These are phyloP conservation scores for Pseudocercospora vitis DNA, from an alignment of 2,329 filamentous ascomycete genomes.

Conservation along the genomic window DNA sequence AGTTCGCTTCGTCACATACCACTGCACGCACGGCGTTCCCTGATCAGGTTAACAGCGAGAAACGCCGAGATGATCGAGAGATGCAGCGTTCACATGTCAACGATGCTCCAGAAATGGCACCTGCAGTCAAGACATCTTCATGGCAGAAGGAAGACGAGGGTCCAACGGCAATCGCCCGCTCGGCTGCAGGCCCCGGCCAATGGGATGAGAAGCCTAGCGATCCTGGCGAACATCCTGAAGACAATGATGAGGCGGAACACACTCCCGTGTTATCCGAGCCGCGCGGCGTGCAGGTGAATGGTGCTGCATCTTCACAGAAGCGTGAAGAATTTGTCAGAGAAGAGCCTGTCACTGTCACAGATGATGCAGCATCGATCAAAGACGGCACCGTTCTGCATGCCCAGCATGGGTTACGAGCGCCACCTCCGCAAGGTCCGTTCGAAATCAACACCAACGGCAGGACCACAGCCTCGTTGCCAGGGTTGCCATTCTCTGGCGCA, in stretches of 20 bases:
- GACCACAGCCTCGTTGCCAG: conserved; percentile 2
- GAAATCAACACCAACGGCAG: not conserved
- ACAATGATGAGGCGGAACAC: conserved; percentile 12
- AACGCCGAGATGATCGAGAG: conserved; percentile 3
- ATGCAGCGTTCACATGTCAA: not conserved
- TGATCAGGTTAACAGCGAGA: conserved; percentile 2
- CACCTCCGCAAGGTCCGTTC: not conserved
- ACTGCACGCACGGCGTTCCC: conserved; percentile 1
- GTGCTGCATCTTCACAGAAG: conserved; percentile 1
- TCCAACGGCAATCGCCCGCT: conserved; percentile 5
- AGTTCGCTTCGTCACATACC: conserved; percentile 20
- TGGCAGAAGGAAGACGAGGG: not conserved
- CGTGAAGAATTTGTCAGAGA: conserved; percentile 8
- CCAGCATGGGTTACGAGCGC: not conserved
- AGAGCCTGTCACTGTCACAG: conserved; percentile 4
- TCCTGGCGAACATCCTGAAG: not conserved
- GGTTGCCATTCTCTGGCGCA: not conserved
- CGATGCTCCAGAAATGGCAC: not conserved
- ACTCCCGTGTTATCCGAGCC: conserved; percentile 1
- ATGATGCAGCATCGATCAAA: not conserved
- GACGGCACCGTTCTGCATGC: not conserved
- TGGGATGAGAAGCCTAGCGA: conserved; percentile 14
- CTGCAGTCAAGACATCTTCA: conserved; percentile 1
- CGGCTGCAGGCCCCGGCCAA: conserved; percentile 11
- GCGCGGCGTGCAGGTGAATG: not conserved